Evolutionary conservation across 495 filamentous ascomycete genomes (phyloP), one percentile per base, ranked within the genome.

Genomic region (Hypoxylon cercidicola): DNA sequence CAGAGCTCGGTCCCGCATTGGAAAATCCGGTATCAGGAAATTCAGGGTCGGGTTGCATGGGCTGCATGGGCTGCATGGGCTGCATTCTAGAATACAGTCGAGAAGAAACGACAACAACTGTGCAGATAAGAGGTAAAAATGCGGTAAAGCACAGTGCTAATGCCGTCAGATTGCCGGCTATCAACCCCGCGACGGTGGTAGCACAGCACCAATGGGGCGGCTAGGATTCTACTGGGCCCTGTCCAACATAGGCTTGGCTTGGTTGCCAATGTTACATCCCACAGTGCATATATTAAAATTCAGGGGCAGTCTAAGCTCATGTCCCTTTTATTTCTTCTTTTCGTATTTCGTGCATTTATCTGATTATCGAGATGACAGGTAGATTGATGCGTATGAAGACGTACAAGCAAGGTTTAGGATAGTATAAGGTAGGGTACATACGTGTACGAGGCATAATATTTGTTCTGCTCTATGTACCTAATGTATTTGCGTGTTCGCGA

Each of bases 251-350:
- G 58, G 41, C 59, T 68, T 68, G 51, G 65, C 60, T 13, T 60
- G 45, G 60, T 30, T 19, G 59, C 35, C 19, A 55, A 55, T 46
- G 65, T 68, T 51, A 59, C 50, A 68, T 60, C 39, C 18, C 46
- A 63, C 55, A 63, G 55, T 68, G 59, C 54, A 37, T 61, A 60
- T 32, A 63, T 68, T 63, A 68, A 46, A 68, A 68, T 63, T 63
- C 65, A 68, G 65, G 65, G 65, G 65, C 46, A 60, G 60, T 54
- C 48, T 19, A 34, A 63, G 49, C 53, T 52, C 18, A n/a, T n/a
- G n/a, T n/a, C n/a, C n/a, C n/a, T 7, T 34, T 12, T 10, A 32
- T 43, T 35, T 54, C 45, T 52, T 15, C 51, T 46, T 53, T 25
- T 16, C 46, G 40, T 47, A 61, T 61, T 61, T 57, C 52, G 23